A percentile compares a stretch with the other conserved stretches of the same genome.
These are phyloP conservation scores for Xylariaceae sp. DNA, from an alignment of 2,329 filamentous ascomycete species.

Conservation along the genomic window DNA sequence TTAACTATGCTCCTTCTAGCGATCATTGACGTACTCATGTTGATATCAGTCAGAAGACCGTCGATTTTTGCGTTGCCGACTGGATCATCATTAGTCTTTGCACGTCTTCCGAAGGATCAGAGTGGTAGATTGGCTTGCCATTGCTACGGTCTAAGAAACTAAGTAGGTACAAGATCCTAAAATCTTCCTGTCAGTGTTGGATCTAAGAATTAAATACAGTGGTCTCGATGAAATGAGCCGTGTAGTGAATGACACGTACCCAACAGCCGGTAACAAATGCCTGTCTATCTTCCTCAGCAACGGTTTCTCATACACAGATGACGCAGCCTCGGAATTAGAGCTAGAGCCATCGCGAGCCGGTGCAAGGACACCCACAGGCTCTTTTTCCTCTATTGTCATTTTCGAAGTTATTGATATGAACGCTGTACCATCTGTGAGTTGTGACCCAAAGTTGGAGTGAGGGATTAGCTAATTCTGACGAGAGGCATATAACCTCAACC, in stretches of 20 bases:
- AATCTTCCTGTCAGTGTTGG: neutral
- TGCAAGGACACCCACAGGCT: neutral
- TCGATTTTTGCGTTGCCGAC: conserved; percentile 59
- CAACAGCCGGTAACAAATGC: conserved; percentile 52
- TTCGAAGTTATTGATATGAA: neutral
- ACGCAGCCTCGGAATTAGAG: conserved; percentile 24
- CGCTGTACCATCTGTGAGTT: too few species aligned
- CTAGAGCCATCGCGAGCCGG: neutral
- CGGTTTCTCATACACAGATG: conserved; percentile 46
- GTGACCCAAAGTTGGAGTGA: neutral
- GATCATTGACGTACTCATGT: conserved; percentile 45
- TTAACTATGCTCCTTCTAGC: neutral
- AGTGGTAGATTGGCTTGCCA: conserved; percentile 36
- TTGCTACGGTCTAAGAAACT: conserved; percentile 59
- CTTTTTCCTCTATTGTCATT: neutral
- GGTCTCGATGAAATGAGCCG: too few species aligned
- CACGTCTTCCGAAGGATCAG: conserved; percentile 30
- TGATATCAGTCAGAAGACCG: conserved; percentile 49
- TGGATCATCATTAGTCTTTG: conserved; percentile 26
- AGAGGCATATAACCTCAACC: neutral
- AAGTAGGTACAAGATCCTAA: conserved; percentile 48
- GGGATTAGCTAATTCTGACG: neutral
- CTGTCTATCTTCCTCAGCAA: conserved; percentile 57
- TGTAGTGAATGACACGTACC: conserved; percentile 21
- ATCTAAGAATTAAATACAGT: neutral